These are phyloP conservation scores for Rhynchosporium agropyri DNA, from an alignment of 2,329 filamentous ascomycete genomes.

Conservation along the genomic window DNA sequence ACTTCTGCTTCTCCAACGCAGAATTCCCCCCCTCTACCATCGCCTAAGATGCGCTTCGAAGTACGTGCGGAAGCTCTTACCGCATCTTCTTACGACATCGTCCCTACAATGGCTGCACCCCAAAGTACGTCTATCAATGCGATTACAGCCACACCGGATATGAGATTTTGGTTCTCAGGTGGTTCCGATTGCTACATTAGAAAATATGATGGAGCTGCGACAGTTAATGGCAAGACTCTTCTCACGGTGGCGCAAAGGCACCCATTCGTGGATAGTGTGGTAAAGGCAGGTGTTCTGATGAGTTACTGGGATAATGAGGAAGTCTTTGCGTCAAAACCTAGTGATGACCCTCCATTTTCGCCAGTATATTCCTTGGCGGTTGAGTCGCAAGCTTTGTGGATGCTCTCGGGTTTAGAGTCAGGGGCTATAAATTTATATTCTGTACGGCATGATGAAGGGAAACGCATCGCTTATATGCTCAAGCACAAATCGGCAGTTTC, in stretches of 20 bases:
- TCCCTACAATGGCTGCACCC: conserved; percentile 94
- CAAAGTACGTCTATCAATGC: conserved; percentile 96
- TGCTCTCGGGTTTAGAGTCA: conserved; percentile 86
- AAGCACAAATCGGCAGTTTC: conserved; percentile 92
- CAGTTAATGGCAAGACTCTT: conserved; percentile 90
- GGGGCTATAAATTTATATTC: conserved; percentile 93
- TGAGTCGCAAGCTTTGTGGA: conserved; percentile 87
- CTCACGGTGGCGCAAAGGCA: conserved; percentile 94
- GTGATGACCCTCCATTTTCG: conserved; percentile 68
- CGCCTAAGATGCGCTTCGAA: conserved; percentile 56
- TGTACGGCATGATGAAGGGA: conserved; percentile 91
- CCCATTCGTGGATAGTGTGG: conserved; percentile 95
- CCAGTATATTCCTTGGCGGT: conserved; percentile 94
- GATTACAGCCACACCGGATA: conserved; percentile 86
- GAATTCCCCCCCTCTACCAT: conserved; percentile 44
- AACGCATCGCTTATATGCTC: conserved; percentile 77
- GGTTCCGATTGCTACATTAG: conserved; percentile 94
- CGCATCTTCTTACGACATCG: conserved; percentile 86
- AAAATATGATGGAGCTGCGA: conserved; percentile 94
- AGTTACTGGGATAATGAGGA: conserved; percentile 99
- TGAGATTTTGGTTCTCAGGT: conserved; percentile 93
- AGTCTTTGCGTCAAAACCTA: conserved; percentile 45
- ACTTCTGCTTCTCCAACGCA: conserved; percentile 41
- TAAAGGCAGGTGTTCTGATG: conserved; percentile 90
- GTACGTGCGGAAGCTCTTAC: conserved; percentile 78